Percentiles rank a stretch among this genome's conserved stretches.
These are phyloP conservation scores for Fistulifera solaris DNA, from an alignment of 108 stramenopile species.

Conservation along the genomic window DNA sequence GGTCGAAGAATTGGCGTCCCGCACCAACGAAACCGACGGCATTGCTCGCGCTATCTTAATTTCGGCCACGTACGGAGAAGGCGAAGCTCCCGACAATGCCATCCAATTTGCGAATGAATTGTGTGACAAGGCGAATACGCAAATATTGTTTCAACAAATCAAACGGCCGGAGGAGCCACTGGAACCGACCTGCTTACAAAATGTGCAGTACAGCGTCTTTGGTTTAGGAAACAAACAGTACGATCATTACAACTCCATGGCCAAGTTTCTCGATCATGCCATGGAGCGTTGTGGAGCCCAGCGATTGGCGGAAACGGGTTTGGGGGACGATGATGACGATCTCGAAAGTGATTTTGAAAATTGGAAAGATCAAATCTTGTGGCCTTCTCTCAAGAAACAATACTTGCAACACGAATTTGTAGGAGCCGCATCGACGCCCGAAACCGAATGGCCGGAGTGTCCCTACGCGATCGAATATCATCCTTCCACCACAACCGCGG, in stretches of 20 bases:
- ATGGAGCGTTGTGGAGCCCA: conserved; percentile 66
- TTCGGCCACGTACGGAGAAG: conserved; percentile 98
- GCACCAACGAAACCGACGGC: conserved; percentile 26
- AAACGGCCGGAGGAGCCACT: conserved; percentile 6
- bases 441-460: conserved; percentile 33
- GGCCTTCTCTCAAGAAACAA: conserved; percentile 48
- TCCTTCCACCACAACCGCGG: not conserved
- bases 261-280: conserved; percentile 71
- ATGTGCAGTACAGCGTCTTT: conserved; percentile 85
- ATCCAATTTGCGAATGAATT: conserved; percentile 8
- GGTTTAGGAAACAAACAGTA: conserved; percentile 98
- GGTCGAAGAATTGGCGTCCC: conserved; percentile 39
- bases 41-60: conserved; percentile 67
- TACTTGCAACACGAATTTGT: conserved; percentile 26
- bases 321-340: conserved; percentile 94
- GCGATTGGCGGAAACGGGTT: conserved; percentile 56
- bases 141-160: conserved; percentile 18
- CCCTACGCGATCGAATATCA: conserved; percentile 45
- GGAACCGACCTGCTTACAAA: conserved; percentile 16
- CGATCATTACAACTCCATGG: conserved; percentile 96
- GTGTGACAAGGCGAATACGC: conserved; percentile 2
- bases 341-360: conserved; percentile 95
- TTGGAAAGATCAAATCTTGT: conserved; percentile 85
- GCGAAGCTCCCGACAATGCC: conserved; percentile 98
- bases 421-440: not conserved